Percentiles rank a stretch among this genome's conserved stretches.
Conservation (phyloP, 257 asterid species). For the Coffea eugenioides region DNA sequence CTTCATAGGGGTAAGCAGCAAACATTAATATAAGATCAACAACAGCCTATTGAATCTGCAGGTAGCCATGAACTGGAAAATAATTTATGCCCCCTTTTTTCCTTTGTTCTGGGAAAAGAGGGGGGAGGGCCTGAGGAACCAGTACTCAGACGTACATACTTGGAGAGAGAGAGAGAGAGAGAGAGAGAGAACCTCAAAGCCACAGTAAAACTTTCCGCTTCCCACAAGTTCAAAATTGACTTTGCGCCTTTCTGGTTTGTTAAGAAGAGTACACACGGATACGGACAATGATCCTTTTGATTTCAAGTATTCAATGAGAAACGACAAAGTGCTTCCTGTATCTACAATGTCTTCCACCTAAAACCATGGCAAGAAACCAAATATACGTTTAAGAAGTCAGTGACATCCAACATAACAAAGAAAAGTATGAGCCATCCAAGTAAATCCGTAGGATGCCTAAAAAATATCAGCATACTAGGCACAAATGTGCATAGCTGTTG, state of each 20-base stretch:
- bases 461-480: not conserved
- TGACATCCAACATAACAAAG: not conserved
- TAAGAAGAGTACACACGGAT: conserved; percentile 82
- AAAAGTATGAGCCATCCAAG: not conserved
- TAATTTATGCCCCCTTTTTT: too few species aligned
- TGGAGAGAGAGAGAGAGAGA: conserved; percentile 24
- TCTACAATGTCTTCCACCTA: conserved; percentile 97
- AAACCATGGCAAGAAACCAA: not conserved
- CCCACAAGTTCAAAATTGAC: conserved; percentile 66
- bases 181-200: conserved; percentile 66
- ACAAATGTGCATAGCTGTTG: not conserved
- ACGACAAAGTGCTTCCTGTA: conserved; percentile 71
- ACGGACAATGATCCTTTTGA: conserved; percentile 76
- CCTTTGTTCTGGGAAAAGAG: too few species aligned
- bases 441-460: not conserved
- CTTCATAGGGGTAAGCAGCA: not conserved
- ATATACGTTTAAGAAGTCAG: not conserved
- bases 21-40: not conserved
- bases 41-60: not conserved
- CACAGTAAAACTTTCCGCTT: conserved; percentile 76
- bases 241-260: conserved; percentile 68
- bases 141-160: not conserved
- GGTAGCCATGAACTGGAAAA: not conserved
- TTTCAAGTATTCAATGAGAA: conserved; percentile 70
- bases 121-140: too few species aligned